These are phyloP conservation scores for Termitomyces bulborhizus DNA, from an alignment of 768 basidiomycete species.

Conservation along the genomic window DNA sequence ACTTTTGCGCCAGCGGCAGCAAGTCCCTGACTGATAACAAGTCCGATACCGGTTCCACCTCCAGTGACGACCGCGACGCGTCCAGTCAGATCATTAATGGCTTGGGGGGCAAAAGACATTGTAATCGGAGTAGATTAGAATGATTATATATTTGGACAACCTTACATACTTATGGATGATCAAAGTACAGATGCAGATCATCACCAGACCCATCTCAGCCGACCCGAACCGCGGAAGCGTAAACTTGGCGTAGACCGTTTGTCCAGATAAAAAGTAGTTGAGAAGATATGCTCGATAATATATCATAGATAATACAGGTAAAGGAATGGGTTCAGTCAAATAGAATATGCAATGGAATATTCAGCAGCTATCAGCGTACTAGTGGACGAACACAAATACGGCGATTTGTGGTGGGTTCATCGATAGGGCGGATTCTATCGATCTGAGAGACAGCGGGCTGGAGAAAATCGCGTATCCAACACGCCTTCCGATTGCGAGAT, in stretches of 20 bases:
- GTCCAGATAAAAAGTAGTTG: no score
- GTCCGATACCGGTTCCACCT: slow-evolving; percentile 47
- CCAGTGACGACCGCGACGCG: slow-evolving; percentile 51
- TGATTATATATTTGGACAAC: slow-evolving; percentile 9
- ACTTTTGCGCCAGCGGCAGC: slow-evolving; percentile 77
- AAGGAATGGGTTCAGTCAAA: no score
- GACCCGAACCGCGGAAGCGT: background rate
- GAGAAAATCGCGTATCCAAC: slow-evolving; percentile 4
- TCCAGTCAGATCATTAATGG: slow-evolving; percentile 48
- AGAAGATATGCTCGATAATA: background rate
- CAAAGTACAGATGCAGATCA: background rate
- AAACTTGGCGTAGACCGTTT: background rate
- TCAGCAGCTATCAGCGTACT: background rate
- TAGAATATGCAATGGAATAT: background rate
- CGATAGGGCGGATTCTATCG: slow-evolving; percentile 1
- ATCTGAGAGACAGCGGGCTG: slow-evolving; percentile 3
- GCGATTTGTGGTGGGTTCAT: background rate
- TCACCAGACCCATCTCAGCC: background rate
- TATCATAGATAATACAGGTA: no score
- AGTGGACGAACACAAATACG: background rate
- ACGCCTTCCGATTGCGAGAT: slow-evolving; percentile 9
- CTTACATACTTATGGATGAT: background rate
- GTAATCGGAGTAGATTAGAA: background rate
- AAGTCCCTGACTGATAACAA: slow-evolving; percentile 67
- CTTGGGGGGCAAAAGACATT: slow-evolving; percentile 28